phyloP scores from a whole-genome alignment of 2,329 filamentous ascomycete genomes.

The Ophiocordyceps camponoti-floridani region DNA sequence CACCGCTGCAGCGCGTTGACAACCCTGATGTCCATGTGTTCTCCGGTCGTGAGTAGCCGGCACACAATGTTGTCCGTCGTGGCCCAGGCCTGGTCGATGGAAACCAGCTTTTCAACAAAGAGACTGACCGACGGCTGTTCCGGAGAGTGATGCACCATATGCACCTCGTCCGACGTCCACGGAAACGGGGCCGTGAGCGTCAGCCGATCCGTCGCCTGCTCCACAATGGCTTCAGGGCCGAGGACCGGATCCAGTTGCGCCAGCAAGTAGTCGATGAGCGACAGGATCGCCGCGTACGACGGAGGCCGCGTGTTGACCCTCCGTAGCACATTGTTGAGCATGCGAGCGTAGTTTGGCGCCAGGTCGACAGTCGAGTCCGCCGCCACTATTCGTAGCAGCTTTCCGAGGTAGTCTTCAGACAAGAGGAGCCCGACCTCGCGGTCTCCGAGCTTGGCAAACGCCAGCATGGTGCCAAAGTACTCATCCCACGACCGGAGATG shows the following conservation, averaged over 20 bases:
- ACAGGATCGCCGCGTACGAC: conserved; percentile 34
- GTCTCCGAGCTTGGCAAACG: conserved; percentile 44
- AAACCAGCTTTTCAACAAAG: conserved; percentile 50
- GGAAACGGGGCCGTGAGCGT: conserved; percentile 17
- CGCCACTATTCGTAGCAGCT: conserved; percentile 39
- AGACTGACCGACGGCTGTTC: conserved; percentile 20
- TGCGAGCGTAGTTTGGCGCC: conserved; percentile 33
- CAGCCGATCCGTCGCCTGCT: conserved; percentile 21
- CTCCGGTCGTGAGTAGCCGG: conserved; percentile 34
- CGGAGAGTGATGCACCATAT: conserved; percentile 22
- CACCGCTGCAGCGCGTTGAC: conserved; percentile 32
- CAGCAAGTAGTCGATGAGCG: conserved; percentile 27
- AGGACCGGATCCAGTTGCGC: conserved; percentile 21
- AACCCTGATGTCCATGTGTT: conserved; percentile 31
- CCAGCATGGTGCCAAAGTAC: conserved; percentile 52
- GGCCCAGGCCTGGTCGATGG: conserved; percentile 35
- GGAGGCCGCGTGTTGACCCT: conserved; percentile 30
- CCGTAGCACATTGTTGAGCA: conserved; percentile 33
- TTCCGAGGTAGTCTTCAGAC: conserved; percentile 40
- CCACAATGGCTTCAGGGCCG: conserved; percentile 16
- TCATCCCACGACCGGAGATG: conserved; percentile 56
- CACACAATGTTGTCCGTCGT: conserved; percentile 38
- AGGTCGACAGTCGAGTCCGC: conserved; percentile 37
- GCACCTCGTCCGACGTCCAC: conserved; percentile 27
- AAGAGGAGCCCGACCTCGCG: conserved; percentile 41